phyloP scores from a whole-genome alignment of 352 stramenopile species.

The Phytophthora colocasiae region DNA sequence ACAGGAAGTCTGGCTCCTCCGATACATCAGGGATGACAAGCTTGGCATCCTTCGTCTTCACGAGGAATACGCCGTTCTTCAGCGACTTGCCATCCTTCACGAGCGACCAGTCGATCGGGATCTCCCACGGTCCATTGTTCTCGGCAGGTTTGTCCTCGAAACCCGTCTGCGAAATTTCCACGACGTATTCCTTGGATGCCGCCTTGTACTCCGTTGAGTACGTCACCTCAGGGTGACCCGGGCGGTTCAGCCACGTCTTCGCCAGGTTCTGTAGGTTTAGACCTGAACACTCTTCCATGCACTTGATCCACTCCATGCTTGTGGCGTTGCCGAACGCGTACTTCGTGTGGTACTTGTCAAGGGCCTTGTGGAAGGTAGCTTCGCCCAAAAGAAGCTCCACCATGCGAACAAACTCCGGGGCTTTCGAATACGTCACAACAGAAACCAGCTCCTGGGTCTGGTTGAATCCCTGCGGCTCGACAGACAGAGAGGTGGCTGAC shows the following conservation, averaged over 20 bases:
- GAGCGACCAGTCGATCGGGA: slow-evolving; percentile 79
- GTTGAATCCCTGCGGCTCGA: slow-evolving; percentile 81
- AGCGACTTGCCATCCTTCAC: slow-evolving; percentile 70
- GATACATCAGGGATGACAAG: slow-evolving; percentile 57
- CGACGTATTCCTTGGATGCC: slow-evolving; percentile 53
- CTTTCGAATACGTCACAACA: slow-evolving; percentile 82
- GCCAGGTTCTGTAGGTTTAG: slow-evolving; percentile 68
- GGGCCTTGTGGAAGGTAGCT: slow-evolving; percentile 74
- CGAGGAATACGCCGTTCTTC: slow-evolving; percentile 65
- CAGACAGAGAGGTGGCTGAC: slow-evolving; percentile 71
- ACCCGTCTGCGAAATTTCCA: slow-evolving; percentile 72
- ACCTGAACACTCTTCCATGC: slow-evolving; percentile 79
- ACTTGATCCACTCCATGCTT: slow-evolving; percentile 78
- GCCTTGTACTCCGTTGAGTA: slow-evolving; percentile 70
- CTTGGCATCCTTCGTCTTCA: slow-evolving; percentile 66
- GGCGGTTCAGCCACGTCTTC: slow-evolving; percentile 79
- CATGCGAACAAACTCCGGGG: slow-evolving; percentile 83
- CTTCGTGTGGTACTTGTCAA: slow-evolving; percentile 83
- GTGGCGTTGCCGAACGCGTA: slow-evolving; percentile 79
- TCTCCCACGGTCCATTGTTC: slow-evolving; percentile 81
- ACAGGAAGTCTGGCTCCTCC: slow-evolving; percentile 72
- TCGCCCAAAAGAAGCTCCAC: slow-evolving; percentile 72
- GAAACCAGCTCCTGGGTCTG: slow-evolving; percentile 84
- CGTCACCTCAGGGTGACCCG: slow-evolving; percentile 68
- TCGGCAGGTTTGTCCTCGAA: slow-evolving; percentile 73